Base-by-base conservation (phyloP, 1,139 yeast genomes). In the Hyphopichia wangnamkhiaoensis region DNA sequence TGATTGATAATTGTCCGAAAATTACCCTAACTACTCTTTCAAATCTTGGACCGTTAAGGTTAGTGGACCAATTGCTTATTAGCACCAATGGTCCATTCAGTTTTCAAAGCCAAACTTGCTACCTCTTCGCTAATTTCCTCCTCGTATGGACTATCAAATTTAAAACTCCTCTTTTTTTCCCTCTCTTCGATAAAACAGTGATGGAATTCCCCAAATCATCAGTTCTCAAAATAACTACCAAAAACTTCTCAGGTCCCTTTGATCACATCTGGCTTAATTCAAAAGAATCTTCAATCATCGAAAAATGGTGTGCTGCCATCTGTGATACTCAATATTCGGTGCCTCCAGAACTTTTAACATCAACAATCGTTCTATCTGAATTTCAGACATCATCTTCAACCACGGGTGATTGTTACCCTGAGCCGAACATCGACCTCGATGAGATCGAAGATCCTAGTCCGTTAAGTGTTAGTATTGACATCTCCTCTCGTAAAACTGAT, bases 301-400 rank as follows among this genome's bases (percentile, higher is more conserved):
- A 72, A 45, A 71, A 71, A 46, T 72, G 78, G 78, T 74, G 64
- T 5, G 70, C 68, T 25, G 75, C 71, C 1, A 49, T 67, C 7
- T 65, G 72, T 3, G 78, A 72, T 41, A 44, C 49, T 5, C 44
- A 46, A 10, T 59, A 61, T 39, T 39, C 42, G 2, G 63, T 72
- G 34, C 78, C 78, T 0, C 47, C 56, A 1, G 67, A 61, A 7
- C 51, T 66, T 9, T 44, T 71, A n/a, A 65, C 76, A 0, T 66
- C 74, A 0, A 68, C 76, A 0, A 49, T 68, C 4, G 37, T 42
- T 3, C 35, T 61, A 20, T 49, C 54, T 1, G 48, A 45, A 19
- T 17, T 19, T 25, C 10, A 25, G 14, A 25, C 28, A n/a, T 9
- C n/a, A n/a, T n/a, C n/a, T n/a, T n/a, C n/a, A n/a, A n/a, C n/a